Conservation (phyloP, 2,329 filamentous ascomycete genomes). For the Waltergamsia citrina region DNA sequence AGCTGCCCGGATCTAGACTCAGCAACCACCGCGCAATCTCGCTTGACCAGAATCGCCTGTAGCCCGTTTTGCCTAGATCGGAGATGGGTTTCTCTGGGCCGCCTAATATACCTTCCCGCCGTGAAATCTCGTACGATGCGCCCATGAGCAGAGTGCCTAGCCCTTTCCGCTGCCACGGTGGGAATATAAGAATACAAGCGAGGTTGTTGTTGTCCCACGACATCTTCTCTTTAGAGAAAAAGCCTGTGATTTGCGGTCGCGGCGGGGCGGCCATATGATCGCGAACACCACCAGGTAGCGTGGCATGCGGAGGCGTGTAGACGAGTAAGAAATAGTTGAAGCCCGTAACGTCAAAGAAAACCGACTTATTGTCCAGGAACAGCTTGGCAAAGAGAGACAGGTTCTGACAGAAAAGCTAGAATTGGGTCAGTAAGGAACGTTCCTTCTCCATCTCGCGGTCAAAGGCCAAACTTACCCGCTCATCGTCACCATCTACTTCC, state of each 20-base stretch:
- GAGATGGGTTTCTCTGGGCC: slow-evolving; percentile 92
- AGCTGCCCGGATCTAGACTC: slow-evolving; percentile 28
- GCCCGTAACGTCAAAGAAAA: slow-evolving; percentile 91
- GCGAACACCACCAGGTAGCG: slow-evolving; percentile 3
- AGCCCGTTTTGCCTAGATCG: slow-evolving; percentile 73
- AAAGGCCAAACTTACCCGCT: slow-evolving; percentile 46
- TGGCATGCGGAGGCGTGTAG: slow-evolving; percentile 41
- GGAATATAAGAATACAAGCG: slow-evolving; percentile 91
- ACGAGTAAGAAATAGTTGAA: slow-evolving; percentile 94
- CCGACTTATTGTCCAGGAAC: slow-evolving; percentile 95
- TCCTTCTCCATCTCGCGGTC: neutral
- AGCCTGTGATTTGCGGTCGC: slow-evolving; percentile 60
- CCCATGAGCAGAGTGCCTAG: slow-evolving; percentile 86
- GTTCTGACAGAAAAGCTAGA: slow-evolving; percentile 80
- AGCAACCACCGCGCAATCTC: slow-evolving; percentile 68
- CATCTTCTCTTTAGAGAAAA: slow-evolving; percentile 98
- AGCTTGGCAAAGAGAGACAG: slow-evolving; percentile 93
- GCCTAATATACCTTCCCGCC: slow-evolving; percentile 72
- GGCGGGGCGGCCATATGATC: slow-evolving; percentile 6
- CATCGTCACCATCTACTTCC: slow-evolving; percentile 83
- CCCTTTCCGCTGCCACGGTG: slow-evolving; percentile 87
- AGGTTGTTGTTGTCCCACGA: slow-evolving; percentile 98
- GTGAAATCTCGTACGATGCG: slow-evolving; percentile 84
- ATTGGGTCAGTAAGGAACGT: neutral
- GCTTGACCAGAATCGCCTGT: slow-evolving; percentile 76